These are phyloP conservation scores for Solanum piurae DNA, from an alignment of 257 asterid species.

Conservation along the genomic window DNA sequence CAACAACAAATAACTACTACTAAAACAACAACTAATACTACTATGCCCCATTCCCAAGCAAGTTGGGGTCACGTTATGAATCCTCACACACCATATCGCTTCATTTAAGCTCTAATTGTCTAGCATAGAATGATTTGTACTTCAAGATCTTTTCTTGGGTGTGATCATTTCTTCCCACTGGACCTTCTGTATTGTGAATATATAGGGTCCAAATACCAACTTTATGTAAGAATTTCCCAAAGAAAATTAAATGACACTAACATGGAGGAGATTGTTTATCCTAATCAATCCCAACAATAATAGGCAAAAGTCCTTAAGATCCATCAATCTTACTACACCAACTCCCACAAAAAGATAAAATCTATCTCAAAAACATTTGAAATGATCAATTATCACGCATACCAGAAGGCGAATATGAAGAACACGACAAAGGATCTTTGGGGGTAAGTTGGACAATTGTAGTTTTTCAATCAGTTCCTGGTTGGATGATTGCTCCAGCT, in stretches of 20 bases:
- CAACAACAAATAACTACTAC: background rate
- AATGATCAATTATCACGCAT: constrained; percentile 10
- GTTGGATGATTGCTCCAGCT: constrained; percentile 69
- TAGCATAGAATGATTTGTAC: background rate
- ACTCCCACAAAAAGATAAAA: background rate
- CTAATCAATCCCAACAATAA: background rate
- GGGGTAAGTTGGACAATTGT: constrained; percentile 42
- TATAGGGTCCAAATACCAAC: background rate
- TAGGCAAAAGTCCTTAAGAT: background rate
- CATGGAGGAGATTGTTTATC: background rate
- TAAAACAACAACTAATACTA: background rate
- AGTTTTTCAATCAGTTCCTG: constrained; percentile 46
- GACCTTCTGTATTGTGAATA: background rate
- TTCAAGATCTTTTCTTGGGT: background rate
- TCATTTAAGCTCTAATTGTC: background rate
- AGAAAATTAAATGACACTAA: background rate
- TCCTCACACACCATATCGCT: background rate
- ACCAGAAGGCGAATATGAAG: constrained; percentile 41
- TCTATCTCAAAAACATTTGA: background rate
- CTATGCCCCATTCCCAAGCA: background rate
- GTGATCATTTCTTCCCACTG: background rate
- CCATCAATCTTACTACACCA: background rate
- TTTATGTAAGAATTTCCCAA: background rate
- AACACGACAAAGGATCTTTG: constrained; percentile 61
- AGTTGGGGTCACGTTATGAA: background rate